Evolutionary conservation across 2,329 filamentous ascomycete genomes (phyloP).

Genomic region (Ilyonectria mors-panacis): DNA sequence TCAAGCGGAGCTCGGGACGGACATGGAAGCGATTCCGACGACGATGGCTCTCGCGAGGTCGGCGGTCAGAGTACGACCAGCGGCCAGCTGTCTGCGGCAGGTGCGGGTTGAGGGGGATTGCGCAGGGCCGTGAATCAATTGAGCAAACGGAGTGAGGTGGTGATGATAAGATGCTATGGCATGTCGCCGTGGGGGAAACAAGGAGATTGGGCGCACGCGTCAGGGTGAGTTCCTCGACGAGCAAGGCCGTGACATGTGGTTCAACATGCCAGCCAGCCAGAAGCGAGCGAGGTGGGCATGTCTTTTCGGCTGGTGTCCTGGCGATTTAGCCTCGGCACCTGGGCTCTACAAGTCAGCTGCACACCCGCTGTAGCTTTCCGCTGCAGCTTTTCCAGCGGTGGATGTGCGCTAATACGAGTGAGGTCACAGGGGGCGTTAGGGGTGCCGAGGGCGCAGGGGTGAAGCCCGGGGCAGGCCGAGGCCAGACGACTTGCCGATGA

Average conservation of each 20-base stretch:
- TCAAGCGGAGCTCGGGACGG: constrained; percentile 22
- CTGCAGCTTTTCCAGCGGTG: constrained; percentile 7
- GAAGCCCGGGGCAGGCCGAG: constrained; percentile 37
- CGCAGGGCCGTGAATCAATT: constrained; percentile 23
- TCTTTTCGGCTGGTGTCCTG: constrained; percentile 30
- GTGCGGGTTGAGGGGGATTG: background rate
- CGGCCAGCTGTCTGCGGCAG: constrained; percentile 8
- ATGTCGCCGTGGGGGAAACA: constrained; percentile 29
- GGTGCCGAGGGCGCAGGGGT: constrained; percentile 29
- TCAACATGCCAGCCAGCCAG: constrained; percentile 35
- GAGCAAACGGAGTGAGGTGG: constrained; percentile 11
- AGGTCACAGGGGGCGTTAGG: constrained; percentile 21
- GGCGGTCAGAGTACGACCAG: constrained; percentile 12
- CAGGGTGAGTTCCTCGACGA: constrained; percentile 41
- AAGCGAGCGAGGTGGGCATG: constrained; percentile 30
- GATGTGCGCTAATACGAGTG: constrained; percentile 19
- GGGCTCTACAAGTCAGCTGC: constrained; percentile 36
- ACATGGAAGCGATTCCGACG: constrained; percentile 36
- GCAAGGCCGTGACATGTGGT: constrained; percentile 48
- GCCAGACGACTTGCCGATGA: constrained; percentile 26
- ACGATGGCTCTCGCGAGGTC: constrained; percentile 25
- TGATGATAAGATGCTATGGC: constrained; percentile 29
- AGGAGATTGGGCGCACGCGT: constrained; percentile 45
- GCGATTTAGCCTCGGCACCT: constrained; percentile 46
- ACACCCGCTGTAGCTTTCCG: constrained; percentile 25